Percentiles rank a stretch among this genome's conserved stretches.
These are phyloP conservation scores for Cyclotella sp. DNA, from an alignment of 108 stramenopile genomes.

Conservation along the genomic window DNA sequence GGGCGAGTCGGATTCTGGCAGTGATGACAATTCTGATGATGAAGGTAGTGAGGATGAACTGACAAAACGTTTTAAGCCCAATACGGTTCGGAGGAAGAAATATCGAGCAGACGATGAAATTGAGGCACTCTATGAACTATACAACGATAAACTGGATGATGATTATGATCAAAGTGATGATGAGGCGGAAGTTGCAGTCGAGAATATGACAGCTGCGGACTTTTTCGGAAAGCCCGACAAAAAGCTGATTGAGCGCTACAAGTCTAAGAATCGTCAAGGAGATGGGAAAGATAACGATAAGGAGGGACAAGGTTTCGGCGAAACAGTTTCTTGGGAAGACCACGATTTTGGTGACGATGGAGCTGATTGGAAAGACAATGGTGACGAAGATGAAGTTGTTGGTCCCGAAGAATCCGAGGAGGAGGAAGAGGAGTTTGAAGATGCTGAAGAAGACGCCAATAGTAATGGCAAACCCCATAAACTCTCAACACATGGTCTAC, in stretches of 20 bases:
- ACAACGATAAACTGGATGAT: slow-evolving; percentile 56
- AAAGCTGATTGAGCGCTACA: slow-evolving; percentile 57
- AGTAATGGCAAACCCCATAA: slow-evolving; percentile 24
- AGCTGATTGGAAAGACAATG: slow-evolving; percentile 42
- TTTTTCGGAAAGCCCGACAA: slow-evolving; percentile 82
- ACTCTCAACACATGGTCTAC: slow-evolving; percentile 54
- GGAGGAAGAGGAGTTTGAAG: slow-evolving; percentile 40
- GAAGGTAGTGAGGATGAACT: slow-evolving; percentile 45
- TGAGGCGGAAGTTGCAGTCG: slow-evolving; percentile 55
- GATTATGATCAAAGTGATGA: slow-evolving; percentile 51
- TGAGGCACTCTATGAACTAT: slow-evolving; percentile 71
- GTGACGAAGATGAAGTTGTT: slow-evolving; percentile 44
- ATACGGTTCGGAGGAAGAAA: slow-evolving; percentile 61
- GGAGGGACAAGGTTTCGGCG: slow-evolving; percentile 48
- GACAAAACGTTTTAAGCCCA: slow-evolving; percentile 43
- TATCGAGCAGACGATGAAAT: slow-evolving; percentile 89
- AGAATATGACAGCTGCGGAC: slow-evolving; percentile 86
- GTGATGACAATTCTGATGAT: slow-evolving; percentile 63
- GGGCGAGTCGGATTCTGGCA: slow-evolving; percentile 44
- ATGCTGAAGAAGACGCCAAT: slow-evolving; percentile 37
- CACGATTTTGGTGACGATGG: slow-evolving; percentile 80
- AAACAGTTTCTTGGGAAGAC: slow-evolving; percentile 84
- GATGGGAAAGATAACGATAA: slow-evolving; percentile 34
- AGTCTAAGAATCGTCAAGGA: slow-evolving; percentile 7
- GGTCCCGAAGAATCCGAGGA: slow-evolving; percentile 52